Conservation (phyloP, 2,329 filamentous ascomycete genomes). For the Parascedosporium putredinis region DNA sequence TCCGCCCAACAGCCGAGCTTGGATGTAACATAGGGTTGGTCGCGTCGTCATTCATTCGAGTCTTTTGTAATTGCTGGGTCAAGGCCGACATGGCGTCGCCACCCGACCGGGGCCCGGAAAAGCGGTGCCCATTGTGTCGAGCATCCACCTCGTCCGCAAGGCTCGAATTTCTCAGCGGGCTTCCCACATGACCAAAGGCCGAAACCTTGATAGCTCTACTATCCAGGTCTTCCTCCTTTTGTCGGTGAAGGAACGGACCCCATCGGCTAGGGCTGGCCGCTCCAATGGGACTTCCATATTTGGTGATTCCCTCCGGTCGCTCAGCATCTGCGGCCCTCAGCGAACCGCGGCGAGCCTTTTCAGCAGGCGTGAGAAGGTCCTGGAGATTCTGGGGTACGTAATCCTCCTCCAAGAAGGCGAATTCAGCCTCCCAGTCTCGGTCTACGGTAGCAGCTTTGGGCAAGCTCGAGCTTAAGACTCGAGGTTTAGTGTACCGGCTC, state of each 20-base stretch:
- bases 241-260: constrained; percentile 50
- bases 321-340: constrained; percentile 45
- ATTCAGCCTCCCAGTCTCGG: constrained; percentile 54
- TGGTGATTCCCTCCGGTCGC: constrained; percentile 29
- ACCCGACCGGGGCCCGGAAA: constrained; percentile 30
- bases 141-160: constrained; percentile 43
- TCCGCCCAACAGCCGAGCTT: constrained; percentile 29
- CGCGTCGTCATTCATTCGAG: constrained; percentile 38
- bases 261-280: constrained; percentile 51
- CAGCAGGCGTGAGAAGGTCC: constrained; percentile 55
- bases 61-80: constrained; percentile 53
- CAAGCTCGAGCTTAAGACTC: constrained; percentile 58
- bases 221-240: constrained; percentile 38
- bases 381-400: constrained; percentile 66
- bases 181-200: constrained; percentile 57
- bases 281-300: constrained; percentile 49
- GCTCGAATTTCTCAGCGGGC: constrained; percentile 53
- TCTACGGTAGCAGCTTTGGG: constrained; percentile 50
- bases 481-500: constrained; percentile 56
- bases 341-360: constrained; percentile 56
- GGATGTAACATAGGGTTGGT: constrained; percentile 42
- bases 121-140: constrained; percentile 13
- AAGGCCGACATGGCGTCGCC: constrained; percentile 47
- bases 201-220: constrained; percentile 28
- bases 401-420: constrained; percentile 74